Base-by-base conservation (phyloP, 2,329 filamentous ascomycete genomes). In the Botryotinia narcissicola region DNA sequence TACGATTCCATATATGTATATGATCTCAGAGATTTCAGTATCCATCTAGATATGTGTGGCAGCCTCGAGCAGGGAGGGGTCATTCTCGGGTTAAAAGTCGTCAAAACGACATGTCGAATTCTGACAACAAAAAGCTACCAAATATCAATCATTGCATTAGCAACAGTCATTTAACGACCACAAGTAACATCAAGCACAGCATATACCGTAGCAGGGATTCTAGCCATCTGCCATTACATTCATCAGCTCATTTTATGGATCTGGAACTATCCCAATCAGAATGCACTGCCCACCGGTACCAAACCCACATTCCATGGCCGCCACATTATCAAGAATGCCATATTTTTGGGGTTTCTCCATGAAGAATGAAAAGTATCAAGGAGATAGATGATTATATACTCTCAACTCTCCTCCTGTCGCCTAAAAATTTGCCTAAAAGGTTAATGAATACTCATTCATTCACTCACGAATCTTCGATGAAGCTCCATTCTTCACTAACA, bases 221-320 rank as follows among this genome's bases (percentile, higher is more conserved):
- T 54, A 54, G 3, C 0, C 4, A 54, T 54, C 7, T 8, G 3
- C 5, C 0, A n/a, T 54, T 48, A 9, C 2, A 25, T 48, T 10
- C 1, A 2, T 25, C 46, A 4, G 25, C 48, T n/a, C 1, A 6
- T 54, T 16, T 0, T 8, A n/a, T 3, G 2, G 1, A 54, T 6
- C 0, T 16, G n/a, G 12, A 16, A 8, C 48, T 3, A 16, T 29
- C 14, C 12, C 7, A 16, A 29, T 16, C 25, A 0, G 1, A 16
- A 7, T 14, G 22, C 3, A 7, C 12, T 54, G 2, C 25, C 10
- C 3, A 48, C 9, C 9, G 4, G 1, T 48, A 48, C 9, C 9
- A 9, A 12, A 25, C 10, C 46, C 46, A 10, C 20, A 48, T 4
- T 48, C 9, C 1, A 8, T 48, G 20, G 20, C 9, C 20, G 4